These are phyloP conservation scores for Arachnomyces sp. DNA, from an alignment of 2,329 filamentous ascomycete species.

Conservation along the genomic window DNA sequence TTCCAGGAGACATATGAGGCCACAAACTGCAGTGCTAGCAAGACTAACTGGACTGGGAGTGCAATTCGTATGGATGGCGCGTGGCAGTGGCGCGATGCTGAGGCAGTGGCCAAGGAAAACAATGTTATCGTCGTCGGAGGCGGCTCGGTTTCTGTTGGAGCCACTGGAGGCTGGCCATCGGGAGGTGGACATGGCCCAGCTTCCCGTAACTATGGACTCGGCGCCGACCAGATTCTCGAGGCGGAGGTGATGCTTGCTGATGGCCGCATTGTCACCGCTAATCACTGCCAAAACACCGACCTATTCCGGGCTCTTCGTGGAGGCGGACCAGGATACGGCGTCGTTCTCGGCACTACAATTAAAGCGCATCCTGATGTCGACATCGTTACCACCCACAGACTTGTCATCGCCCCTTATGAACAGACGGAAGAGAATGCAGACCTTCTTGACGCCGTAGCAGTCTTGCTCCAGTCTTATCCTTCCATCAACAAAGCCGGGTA, in stretches of 20 bases:
- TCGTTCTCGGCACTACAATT: slow-evolving; percentile 28
- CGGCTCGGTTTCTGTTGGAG: too few relatives aligned
- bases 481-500: slow-evolving; percentile 20
- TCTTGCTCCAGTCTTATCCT: slow-evolving; percentile 19
- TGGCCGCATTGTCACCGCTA: slow-evolving; percentile 29
- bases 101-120: slow-evolving; percentile 19
- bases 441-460: too few relatives aligned
- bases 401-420: too few relatives aligned
- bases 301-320: slow-evolving; percentile 37
- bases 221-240: slow-evolving; percentile 40
- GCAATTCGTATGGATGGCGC: slow-evolving; percentile 23
- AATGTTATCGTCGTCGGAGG: slow-evolving; percentile 25
- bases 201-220: slow-evolving; percentile 35
- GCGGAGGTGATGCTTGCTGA: slow-evolving; percentile 34
- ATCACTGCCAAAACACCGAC: slow-evolving; percentile 26
- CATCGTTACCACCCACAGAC: slow-evolving; percentile 7
- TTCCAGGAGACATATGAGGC: slow-evolving; percentile 20
- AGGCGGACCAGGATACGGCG: slow-evolving; percentile 29
- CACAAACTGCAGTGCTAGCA: slow-evolving; percentile 4
- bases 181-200: slow-evolving; percentile 38
- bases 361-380: slow-evolving; percentile 17
- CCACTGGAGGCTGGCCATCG: slow-evolving; percentile 31
- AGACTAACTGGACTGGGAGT: slow-evolving; percentile 25
- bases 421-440: too few relatives aligned
- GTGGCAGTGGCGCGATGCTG: slow-evolving; percentile 26